Evolutionary conservation across 345 rosid species (phyloP), one percentile per base, ranked within the genome.

Genomic region (Eucalyptus curtisii): DNA sequence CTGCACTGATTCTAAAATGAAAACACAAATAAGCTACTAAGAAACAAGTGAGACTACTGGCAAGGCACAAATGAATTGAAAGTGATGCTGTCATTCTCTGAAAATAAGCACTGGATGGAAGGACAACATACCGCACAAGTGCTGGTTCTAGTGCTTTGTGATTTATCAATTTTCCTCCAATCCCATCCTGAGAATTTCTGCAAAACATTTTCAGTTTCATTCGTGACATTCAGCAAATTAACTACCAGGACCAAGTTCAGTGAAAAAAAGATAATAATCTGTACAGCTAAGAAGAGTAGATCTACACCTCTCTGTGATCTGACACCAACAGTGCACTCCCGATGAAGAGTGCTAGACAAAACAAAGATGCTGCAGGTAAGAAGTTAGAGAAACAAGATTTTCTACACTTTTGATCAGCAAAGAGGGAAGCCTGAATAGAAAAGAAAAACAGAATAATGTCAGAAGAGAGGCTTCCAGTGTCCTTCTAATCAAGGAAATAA

Each of bases 151-250:
- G 89, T 31, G 66, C 66, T 87, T 27, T 87, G 89, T 33, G 84
- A 76, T 76, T 37, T 76, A 20, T 40, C 47, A 76, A 40, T 40
- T 76, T 13, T 11, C 47, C 88, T 68, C 89, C 71, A 88, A 33
- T 88, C 88, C 94, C 94, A 91, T 87, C 87, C 85, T 31, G 90
- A 88, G 33, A 92, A 33, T 86, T 89, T 93, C 97, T 95, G 95
- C 90, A 91, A 49, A 88, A 86, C 84, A 52, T 76, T 20, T 76
- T 76, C 84, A 40, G 44, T 20, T 76, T 76, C 84, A 76, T 76
- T 22, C 3, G 5, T 76, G 84, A 40, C 84, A 76, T 76, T 22
- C 84, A 76, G 30, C 76, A 22, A 31, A 33, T 86, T 57, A 49
- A 61, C 22, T 24, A 47, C 27, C 59, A 8, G 49, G 20, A 64